phyloP scores from a whole-genome alignment of 176 grass and related monocot species.

The Poa pratensis region DNA sequence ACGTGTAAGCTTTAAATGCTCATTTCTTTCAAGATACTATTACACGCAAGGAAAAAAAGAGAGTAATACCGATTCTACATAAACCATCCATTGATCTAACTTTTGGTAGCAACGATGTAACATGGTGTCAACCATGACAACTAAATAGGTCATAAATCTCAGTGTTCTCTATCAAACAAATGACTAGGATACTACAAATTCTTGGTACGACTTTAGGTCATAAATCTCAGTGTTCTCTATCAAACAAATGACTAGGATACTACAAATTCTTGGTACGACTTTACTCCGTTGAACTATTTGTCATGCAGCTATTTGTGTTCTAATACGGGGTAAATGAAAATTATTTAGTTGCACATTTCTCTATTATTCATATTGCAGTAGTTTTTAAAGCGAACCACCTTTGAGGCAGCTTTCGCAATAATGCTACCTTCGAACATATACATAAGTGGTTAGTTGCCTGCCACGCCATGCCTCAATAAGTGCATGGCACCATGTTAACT shows the following conservation, averaged over 20 bases:
- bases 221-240: constrained; percentile 22
- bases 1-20: constrained; percentile 8
- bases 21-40: background rate
- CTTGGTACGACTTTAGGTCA: constrained; percentile 2
- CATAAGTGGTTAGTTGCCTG: constrained; percentile 14
- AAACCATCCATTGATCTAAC: background rate
- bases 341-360: constrained; percentile 1
- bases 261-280: constrained; percentile 16
- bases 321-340: constrained; percentile 9
- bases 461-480: background rate
- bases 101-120: constrained; percentile 20
- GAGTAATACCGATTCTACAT: background rate
- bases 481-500: background rate
- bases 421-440: background rate
- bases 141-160: constrained; percentile 17
- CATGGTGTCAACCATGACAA: background rate
- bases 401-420: background rate
- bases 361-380: constrained; percentile 4
- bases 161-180: constrained; percentile 18
- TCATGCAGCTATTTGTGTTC: background rate
- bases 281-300: background rate
- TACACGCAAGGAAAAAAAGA: background rate
- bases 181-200: constrained; percentile 3
- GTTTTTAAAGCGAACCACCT: background rate
- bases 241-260: background rate